Conservation (phyloP, 352 stramenopile species). For the Thalassiosira sp. region DNA sequence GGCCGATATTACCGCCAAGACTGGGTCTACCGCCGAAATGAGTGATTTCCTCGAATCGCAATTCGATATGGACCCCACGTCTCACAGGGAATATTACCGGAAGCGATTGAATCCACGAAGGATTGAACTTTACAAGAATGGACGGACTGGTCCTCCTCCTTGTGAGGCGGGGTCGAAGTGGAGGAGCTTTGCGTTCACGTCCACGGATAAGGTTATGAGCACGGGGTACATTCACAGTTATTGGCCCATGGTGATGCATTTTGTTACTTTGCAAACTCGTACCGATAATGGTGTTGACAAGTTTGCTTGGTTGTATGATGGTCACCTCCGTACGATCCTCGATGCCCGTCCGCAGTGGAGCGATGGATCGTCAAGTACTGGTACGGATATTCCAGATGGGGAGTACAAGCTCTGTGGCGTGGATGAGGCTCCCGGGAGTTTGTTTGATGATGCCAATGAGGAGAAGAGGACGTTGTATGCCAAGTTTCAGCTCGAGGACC, state of each 20-base stretch:
- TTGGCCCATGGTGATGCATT: constrained; percentile 37
- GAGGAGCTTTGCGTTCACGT: constrained; percentile 52
- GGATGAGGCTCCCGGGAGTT: constrained; percentile 21
- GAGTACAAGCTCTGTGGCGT: constrained; percentile 30
- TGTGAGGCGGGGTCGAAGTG: constrained; percentile 32
- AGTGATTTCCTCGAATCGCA: background rate
- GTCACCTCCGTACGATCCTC: constrained; percentile 38
- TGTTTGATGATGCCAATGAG: constrained; percentile 10
- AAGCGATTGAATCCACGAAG: constrained; percentile 35
- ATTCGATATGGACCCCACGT: background rate
- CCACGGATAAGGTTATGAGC: constrained; percentile 26
- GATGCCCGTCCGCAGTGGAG: constrained; percentile 18
- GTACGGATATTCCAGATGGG: constrained; percentile 2
- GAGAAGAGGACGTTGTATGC: constrained; percentile 31
- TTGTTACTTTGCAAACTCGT: constrained; percentile 20
- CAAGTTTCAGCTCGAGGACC: constrained; percentile 19
- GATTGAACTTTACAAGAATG: constrained; percentile 36
- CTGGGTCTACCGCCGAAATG: background rate
- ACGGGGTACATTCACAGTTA: background rate
- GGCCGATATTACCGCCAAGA: background rate
- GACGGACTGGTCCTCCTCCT: constrained; percentile 26
- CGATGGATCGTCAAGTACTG: background rate
- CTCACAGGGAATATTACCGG: constrained; percentile 45
- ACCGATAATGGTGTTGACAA: constrained; percentile 8
- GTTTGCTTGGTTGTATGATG: constrained; percentile 36